Conservation (phyloP, 1,284 basidiomycete genomes). For the Xerocomus nothofagi region DNA sequence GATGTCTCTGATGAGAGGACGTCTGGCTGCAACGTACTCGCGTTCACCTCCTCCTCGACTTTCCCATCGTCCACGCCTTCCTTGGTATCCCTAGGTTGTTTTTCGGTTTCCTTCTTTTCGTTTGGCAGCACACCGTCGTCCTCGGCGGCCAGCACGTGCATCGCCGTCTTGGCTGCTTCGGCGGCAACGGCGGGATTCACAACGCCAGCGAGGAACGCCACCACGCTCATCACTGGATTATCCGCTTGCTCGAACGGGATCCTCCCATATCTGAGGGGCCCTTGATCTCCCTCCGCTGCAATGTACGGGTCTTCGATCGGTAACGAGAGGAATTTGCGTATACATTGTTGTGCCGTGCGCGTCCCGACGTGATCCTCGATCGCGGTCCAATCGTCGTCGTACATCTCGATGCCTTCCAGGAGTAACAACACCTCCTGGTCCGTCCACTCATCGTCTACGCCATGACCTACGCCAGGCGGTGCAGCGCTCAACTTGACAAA, state of each 20-base stretch:
- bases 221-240: constrained; percentile 98
- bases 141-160: constrained; percentile 74
- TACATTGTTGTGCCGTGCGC: constrained; percentile 90
- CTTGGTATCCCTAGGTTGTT: constrained; percentile 28
- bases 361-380: constrained; percentile 93
- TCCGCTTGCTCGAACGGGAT: constrained; percentile 94
- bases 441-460: constrained; percentile 65
- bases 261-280: constrained; percentile 75
- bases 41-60: constrained; percentile 35
- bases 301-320: constrained; percentile 96
- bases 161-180: constrained; percentile 89
- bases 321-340: constrained; percentile 92
- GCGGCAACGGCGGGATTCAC: constrained; percentile 91
- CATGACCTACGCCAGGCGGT: constrained; percentile 42
- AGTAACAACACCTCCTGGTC: constrained; percentile 90
- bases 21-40: constrained; percentile 34
- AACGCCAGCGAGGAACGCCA: constrained; percentile 93
- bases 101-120: constrained; percentile 32
- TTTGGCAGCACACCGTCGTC: constrained; percentile 29
- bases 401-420: constrained; percentile 97
- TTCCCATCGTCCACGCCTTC: constrained; percentile 26
- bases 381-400: constrained; percentile 94
- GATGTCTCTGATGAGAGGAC: constrained; percentile 9
- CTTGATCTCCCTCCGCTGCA: constrained; percentile 71
- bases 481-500: constrained; percentile 86